Evolutionary conservation across 768 basidiomycete genomes (phyloP), one percentile per base, ranked within the genome.

Genomic region (Mycena venus): DNA sequence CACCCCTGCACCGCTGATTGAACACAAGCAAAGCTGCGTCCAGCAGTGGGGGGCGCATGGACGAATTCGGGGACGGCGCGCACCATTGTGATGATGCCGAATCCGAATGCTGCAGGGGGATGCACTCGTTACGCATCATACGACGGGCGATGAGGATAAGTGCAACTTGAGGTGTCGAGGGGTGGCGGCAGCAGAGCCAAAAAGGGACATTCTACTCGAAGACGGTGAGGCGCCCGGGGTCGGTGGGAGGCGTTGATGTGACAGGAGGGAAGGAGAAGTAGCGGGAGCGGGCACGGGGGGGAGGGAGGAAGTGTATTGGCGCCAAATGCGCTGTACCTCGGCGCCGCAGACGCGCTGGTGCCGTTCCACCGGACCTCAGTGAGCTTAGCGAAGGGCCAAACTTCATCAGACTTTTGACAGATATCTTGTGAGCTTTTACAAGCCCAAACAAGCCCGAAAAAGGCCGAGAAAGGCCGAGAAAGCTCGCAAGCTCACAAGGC

Each of bases 41-140:
- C 91, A 3, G 83, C 85, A 2, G 88, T 88, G 8, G 85, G 86
- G 32, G 94, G 94, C 31, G 94, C 92, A 25, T 96, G 95, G 95
- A 91, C 89, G 25, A 92, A 91, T 75, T 81, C 89, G 31, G 84
- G 90, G 29, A 85, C 85, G 31, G 84, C 84, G 25, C 86, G 91
- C 17, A 86, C 91, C 23, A 86, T 90, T 71, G 86, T 94, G 51
- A 82, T 86, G 72, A 84, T 85, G 58, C 81, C 59, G 21, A 44
- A 76, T 29, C 80, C 80, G 67, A 83, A 11, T 11, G 21, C 29
- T 23, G 34, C 8, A 6, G 58, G 2, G 47, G 47, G 86, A 75
- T 53, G 83, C 59, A 29, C 36, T 62, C 15, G 64, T 67, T 27
- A 27, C 61, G 42, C 67, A 65, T 23, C 61, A 68, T 55, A n/a